Conservation (phyloP, 2,329 filamentous ascomycete genomes). For the Rhynchosporium graminicola region DNA sequence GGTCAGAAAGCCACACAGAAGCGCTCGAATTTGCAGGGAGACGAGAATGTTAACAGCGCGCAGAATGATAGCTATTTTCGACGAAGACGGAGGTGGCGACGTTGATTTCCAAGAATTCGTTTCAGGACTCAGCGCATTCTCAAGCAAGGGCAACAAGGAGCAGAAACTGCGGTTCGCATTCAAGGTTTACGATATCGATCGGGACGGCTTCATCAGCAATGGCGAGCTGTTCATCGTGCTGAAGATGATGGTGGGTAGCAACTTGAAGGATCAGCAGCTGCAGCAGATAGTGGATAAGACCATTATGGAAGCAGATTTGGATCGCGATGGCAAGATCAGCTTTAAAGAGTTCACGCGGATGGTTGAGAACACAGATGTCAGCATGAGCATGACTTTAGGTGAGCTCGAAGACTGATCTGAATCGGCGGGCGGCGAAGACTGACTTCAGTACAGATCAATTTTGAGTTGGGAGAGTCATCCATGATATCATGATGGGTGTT, state of each 20-base stretch:
- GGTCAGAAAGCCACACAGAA: conserved; percentile 49
- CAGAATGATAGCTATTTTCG: conserved; percentile 99
- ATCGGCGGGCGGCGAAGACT: conserved; percentile 7
- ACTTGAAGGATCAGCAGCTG: conserved; percentile 97
- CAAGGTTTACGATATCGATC: conserved; percentile 99
- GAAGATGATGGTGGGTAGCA: conserved; percentile 99
- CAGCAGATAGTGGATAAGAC: conserved; percentile 99
- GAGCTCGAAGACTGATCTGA: conserved; percentile 40
- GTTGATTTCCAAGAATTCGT: conserved; percentile 99
- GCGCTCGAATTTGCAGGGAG: not conserved
- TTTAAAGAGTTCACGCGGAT: conserved; percentile 99
- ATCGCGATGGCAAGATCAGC: conserved; percentile 96
- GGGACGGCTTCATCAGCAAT: conserved; percentile 97
- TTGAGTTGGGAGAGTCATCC: conserved; percentile 22
- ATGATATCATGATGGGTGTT: conserved; percentile 18
- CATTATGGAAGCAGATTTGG: conserved; percentile 98
- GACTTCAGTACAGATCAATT: conserved; percentile 35
- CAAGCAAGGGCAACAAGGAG: conserved; percentile 97
- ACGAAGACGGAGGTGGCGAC: conserved; percentile 95
- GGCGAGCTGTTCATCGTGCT: conserved; percentile 98
- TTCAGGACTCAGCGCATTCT: conserved; percentile 90
- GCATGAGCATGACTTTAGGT: conserved; percentile 75
- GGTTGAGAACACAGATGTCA: conserved; percentile 90
- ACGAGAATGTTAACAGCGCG: conserved; percentile 1
- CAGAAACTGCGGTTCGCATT: conserved; percentile 98